phyloP scores from a whole-genome alignment of 495 filamentous ascomycete genomes.

The Talaromyces trachyspermus region DNA sequence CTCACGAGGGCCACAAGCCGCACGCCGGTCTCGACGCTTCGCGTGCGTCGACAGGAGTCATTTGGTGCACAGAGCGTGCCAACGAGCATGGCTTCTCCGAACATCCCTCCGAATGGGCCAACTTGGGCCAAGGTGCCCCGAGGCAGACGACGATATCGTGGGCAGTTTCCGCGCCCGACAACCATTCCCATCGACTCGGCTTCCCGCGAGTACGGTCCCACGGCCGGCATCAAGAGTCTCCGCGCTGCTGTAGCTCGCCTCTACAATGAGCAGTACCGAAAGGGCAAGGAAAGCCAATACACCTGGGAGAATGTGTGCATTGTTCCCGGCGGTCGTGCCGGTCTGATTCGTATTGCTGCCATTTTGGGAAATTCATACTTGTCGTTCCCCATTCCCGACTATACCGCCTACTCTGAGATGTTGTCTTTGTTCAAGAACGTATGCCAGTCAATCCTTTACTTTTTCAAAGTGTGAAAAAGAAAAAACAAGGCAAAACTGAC shows the following conservation, averaged over 20 bases:
- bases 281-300: constrained; percentile 84
- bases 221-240: constrained; percentile 85
- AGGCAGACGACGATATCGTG: constrained; percentile 88
- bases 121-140: constrained; percentile 89
- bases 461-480: background rate
- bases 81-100: constrained; percentile 76
- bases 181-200: constrained; percentile 67
- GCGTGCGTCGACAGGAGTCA: constrained; percentile 73
- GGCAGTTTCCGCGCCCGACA: constrained; percentile 85
- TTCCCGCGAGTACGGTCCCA: constrained; percentile 86
- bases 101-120: constrained; percentile 78
- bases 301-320: constrained; percentile 99
- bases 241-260: constrained; percentile 83
- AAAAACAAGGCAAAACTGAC: background rate
- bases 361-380: constrained; percentile 89
- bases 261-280: constrained; percentile 87
- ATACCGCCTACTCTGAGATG: constrained; percentile 93
- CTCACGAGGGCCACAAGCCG: constrained; percentile 80
- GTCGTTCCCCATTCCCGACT: constrained; percentile 75
- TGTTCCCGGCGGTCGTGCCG: constrained; percentile 87
- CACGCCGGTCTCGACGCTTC: constrained; percentile 85
- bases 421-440: constrained; percentile 83
- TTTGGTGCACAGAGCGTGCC: constrained; percentile 81
- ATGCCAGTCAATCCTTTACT: constrained; percentile 16
- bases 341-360: constrained; percentile 88